Percentiles rank a stretch among this genome's conserved stretches.
Conservation (phyloP, 345 rosid species). For the Hibiscus trionum region DNA sequence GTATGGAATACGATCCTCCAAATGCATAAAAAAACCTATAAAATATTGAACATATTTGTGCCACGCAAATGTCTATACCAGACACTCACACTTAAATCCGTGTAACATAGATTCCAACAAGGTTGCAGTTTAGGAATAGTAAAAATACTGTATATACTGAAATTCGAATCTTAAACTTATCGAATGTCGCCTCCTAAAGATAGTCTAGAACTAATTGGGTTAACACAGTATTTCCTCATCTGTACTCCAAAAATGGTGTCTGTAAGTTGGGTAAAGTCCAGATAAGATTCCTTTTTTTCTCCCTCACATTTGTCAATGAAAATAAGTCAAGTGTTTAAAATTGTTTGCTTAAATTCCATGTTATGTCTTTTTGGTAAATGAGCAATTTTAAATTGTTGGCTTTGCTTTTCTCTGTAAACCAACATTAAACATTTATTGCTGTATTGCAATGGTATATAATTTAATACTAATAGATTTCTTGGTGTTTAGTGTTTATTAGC, state of each 20-base stretch:
- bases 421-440: neutral
- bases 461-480: neutral
- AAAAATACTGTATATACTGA: neutral
- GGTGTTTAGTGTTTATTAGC: neutral
- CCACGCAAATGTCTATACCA: too few species aligned
- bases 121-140: neutral
- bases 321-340: neutral
- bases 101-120: too few species aligned
- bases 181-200: too few species aligned
- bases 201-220: too few species aligned
- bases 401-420: neutral
- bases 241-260: neutral
- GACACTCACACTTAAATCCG: too few species aligned
- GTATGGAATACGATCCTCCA: too few species aligned
- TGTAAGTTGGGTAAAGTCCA: neutral
- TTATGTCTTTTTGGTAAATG: neutral
- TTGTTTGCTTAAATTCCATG: neutral
- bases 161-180: neutral
- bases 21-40: too few species aligned
- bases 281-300: neutral
- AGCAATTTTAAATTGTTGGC: neutral
- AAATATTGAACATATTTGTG: too few species aligned
- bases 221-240: neutral
- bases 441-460: neutral
- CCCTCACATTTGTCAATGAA: neutral